Evolutionary conservation across 129 eudicot genomes (phyloP), one percentile per base, ranked within the genome.

Genomic region (Pseudognaphalium luteoalbum): DNA sequence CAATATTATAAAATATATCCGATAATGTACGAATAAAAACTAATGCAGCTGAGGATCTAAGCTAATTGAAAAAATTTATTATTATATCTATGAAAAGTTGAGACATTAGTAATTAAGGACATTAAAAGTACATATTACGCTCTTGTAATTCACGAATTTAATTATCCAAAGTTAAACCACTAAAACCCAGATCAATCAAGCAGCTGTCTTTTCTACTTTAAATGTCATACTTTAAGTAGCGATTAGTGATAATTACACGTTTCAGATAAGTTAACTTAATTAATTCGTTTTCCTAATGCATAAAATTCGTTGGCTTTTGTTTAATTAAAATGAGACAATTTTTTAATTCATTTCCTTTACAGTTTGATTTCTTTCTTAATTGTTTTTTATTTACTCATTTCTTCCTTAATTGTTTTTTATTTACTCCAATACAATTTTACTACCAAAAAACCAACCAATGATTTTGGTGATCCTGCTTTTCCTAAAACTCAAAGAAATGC

Each of bases 141-240:
- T 28, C 25, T 19, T 47, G 3, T n/a, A 41, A 44, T 42, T 70
- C 15, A 22, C 59, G 21, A 5, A 20, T 68, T 22, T 4, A 25
- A 20, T 12, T 47, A 3, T 70, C 33, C 22, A 20, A 70, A 70
- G 63, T 47, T 70, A 50, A 70, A 70, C 41, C 59, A 32, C 62
- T 70, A 22, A 28, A 7, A 50, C 20, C 30, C 15, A 30, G 21
- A 71, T 17, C 28, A 47, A 71, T 71, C 28, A 44, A 42, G 75
- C 30, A 71, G 41, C 21, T 44, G 47, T 50, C 17, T 70, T 71
- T 51, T n/a, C 28, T 51, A 50, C 39, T 50, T 70, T 68, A 42
- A 37, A 9, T 37, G 7, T 37, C 8, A 16, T 50, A 50, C 57
- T 3, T 50, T 15, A 54, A 17, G 1, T n/a, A 56, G 61, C 19